Base-by-base conservation (phyloP, 768 basidiomycete species). In the Lanmaoa pseudosensibilis region DNA sequence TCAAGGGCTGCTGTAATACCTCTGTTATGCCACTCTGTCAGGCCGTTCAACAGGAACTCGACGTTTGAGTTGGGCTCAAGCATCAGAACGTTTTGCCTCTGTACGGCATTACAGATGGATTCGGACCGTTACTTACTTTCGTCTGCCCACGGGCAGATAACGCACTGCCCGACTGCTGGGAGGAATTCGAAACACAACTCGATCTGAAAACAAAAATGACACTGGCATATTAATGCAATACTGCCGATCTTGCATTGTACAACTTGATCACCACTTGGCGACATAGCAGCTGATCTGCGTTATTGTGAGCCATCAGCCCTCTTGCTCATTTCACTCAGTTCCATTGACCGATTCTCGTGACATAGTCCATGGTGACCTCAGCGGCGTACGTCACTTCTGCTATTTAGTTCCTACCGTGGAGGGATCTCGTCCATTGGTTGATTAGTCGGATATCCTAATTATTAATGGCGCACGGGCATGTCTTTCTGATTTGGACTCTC, bases 361-460 rank as follows among this genome's bases (percentile, higher is more conserved):
- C n/a, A 16, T 67, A 23, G 64, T 75, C 23, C 77, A 79, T 30
- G 76, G 78, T 4, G 78, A 79, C 46, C 46, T 79, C 16, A 76
- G n/a, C n/a, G n/a, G n/a, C n/a, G n/a, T n/a, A n/a, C n/a, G n/a
- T n/a, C n/a, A n/a, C n/a, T n/a, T n/a, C n/a, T n/a, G n/a, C n/a
- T n/a, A n/a, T n/a, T n/a, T n/a, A n/a, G n/a, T n/a, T n/a, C n/a
- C n/a, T n/a, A n/a, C n/a, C n/a, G n/a, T n/a, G n/a, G n/a, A n/a
- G n/a, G n/a, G n/a, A n/a, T n/a, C n/a, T n/a, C n/a, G n/a, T n/a
- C n/a, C n/a, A n/a, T n/a, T n/a, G n/a, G n/a, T n/a, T n/a, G n/a
- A n/a, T n/a, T n/a, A n/a, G n/a, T n/a, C n/a, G n/a, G n/a, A n/a
- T n/a, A n/a, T n/a, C n/a, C n/a, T n/a, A n/a, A n/a, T n/a, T n/a